A percentile compares a stretch with the other conserved stretches of the same genome.
Evolutionary conservation across 306 rosid genomes (phyloP).

Genomic region (Neltuma alba): DNA sequence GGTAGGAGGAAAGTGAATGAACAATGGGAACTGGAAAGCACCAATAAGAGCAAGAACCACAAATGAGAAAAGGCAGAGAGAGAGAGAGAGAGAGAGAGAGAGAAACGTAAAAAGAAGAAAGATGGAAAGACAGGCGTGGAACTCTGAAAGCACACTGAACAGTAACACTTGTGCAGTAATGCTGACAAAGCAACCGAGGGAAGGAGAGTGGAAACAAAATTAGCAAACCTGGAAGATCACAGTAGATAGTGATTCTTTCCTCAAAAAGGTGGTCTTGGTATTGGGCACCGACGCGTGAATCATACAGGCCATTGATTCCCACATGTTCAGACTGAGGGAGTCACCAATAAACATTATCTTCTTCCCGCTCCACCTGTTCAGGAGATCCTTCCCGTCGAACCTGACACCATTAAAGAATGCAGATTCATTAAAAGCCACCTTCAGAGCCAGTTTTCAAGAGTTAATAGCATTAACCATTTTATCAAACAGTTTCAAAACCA

Average conservation of each 20-base stretch:
- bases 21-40: conserved; percentile 1
- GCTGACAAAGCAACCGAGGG: conserved; percentile 1
- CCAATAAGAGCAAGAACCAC: conserved; percentile 12
- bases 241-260: conserved; percentile 49
- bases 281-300: conserved; percentile 88
- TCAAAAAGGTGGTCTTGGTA: conserved; percentile 57
- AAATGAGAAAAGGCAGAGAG: neutral
- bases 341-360: conserved; percentile 99
- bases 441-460: neutral
- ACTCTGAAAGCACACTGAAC: neutral
- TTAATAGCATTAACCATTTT: neutral
- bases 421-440: neutral
- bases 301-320: conserved; percentile 93
- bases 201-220: neutral
- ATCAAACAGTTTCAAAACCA: neutral
- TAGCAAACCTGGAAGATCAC: conserved; percentile 73
- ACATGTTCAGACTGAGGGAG: conserved; percentile 96
- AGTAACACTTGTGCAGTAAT: neutral
- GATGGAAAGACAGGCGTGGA: conserved; percentile 25
- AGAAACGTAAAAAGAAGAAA: neutral
- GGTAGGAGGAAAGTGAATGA: neutral
- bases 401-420: conserved; percentile 34
- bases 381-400: conserved; percentile 70
- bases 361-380: conserved; percentile 79
- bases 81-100: conserved; percentile 16